phyloP scores from a whole-genome alignment of 2,329 filamentous ascomycete genomes.

The Cadophora sp. region DNA sequence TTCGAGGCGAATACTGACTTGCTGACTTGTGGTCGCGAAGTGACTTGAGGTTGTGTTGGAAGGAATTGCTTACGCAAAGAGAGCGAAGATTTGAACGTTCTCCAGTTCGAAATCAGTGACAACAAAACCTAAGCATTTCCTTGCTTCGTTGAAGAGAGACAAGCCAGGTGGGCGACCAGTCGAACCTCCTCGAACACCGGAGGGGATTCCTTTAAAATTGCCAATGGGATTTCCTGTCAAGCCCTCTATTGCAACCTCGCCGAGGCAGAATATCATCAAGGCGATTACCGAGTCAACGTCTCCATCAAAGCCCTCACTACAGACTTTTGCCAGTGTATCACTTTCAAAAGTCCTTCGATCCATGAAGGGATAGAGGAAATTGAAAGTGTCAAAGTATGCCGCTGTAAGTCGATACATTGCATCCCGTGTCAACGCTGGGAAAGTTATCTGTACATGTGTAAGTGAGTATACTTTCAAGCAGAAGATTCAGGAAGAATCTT shows the following conservation, averaged over 20 bases:
- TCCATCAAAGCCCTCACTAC: conserved; percentile 57
- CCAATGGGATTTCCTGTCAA: conserved; percentile 54
- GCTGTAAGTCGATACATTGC: conserved; percentile 57
- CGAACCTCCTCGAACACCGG: conserved; percentile 60
- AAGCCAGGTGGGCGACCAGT: conserved; percentile 60
- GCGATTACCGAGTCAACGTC: conserved; percentile 58
- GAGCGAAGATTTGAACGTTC: conserved; percentile 63
- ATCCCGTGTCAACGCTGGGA: conserved; percentile 52
- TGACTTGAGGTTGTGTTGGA: neutral
- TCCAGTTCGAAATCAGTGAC: conserved; percentile 61
- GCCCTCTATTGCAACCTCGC: conserved; percentile 62
- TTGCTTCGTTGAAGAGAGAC: conserved; percentile 66
- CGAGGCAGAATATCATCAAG: conserved; percentile 63
- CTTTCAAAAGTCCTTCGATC: conserved; percentile 61
- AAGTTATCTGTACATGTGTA: conserved; percentile 30
- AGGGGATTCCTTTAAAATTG: conserved; percentile 51
- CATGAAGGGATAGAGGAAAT: conserved; percentile 63
- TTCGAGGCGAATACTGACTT: too few species aligned
- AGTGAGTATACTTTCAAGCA: neutral
- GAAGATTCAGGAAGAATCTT: neutral
- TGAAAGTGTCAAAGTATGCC: conserved; percentile 65
- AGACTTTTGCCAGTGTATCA: conserved; percentile 53
- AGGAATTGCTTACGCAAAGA: conserved; percentile 55
- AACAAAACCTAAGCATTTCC: conserved; percentile 64
- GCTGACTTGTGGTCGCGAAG: too few species aligned